Evolutionary conservation across 495 filamentous ascomycete species (phyloP).

Genomic region (Xylaria longipes): DNA sequence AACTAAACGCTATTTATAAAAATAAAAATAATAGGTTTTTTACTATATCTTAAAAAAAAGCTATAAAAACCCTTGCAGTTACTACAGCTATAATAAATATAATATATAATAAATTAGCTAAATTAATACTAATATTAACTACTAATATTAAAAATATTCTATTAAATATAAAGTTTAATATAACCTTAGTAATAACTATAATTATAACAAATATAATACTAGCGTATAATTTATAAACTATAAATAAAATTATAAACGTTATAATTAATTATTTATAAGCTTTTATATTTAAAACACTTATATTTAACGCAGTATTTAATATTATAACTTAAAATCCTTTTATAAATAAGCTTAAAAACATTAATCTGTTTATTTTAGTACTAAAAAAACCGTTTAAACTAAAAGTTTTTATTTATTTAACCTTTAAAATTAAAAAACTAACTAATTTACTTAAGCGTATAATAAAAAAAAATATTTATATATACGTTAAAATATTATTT

Average conservation of each 20-base stretch:
- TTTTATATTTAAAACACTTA: not conserved
- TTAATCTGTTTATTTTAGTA: not conserved
- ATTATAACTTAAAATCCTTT: not conserved
- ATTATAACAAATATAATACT: not conserved
- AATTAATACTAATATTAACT: not conserved
- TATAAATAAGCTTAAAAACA: not conserved
- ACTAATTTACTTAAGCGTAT: not conserved
- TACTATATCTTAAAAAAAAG: no score
- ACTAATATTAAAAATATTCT: not conserved
- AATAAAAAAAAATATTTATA: not conserved
- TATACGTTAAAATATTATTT: not conserved
- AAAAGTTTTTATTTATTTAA: not conserved
- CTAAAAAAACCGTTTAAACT: not conserved
- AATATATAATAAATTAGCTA: not conserved
- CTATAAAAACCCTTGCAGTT: not conserved
- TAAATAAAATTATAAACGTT: not conserved
- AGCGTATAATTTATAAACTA: not conserved
- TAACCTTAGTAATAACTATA: not conserved
- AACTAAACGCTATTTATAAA: not conserved
- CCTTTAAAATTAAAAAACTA: not conserved
- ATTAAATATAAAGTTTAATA: not conserved
- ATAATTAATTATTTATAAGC: not conserved
- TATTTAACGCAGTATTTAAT: not conserved
- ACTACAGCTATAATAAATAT: not conserved
- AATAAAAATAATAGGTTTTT: not conserved